Evolutionary conservation across 805 yeast genomes (phyloP), one percentile per base, ranked within the genome.

Genomic region (Saccharomyces kudriavzevii): DNA sequence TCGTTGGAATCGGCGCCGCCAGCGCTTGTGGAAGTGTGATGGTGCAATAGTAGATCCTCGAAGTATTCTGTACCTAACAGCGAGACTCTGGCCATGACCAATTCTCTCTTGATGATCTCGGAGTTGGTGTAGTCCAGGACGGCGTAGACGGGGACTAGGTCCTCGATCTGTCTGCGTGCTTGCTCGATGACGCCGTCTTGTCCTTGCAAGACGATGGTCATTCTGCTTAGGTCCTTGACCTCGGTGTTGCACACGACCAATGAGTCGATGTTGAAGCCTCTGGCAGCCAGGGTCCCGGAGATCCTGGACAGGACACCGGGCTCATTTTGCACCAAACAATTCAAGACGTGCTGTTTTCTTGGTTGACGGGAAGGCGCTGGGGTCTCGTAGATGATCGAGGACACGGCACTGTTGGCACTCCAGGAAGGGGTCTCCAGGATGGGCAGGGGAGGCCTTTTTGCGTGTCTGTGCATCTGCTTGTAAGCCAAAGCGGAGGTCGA

Each of bases 251-350:
- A 92, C 48, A 94, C 99, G 55, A 94, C 97, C 59, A 94, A 79
- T 10, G 98, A 92, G 71, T 94, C 99, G 66, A 94, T 94, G 76
- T 94, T 94, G 82, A 94, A 94, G 17, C 99, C 99, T 71, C 99
- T 81, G 43, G 97, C 98, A 40, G 99, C 99, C 61, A 94, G 79
- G 52, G 96, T 90, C 52, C 97, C 97, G 5, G 97, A 87, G 46
- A 94, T 88, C 52, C 92, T 82, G 35, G 96, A 85, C 64, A 94
- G 77, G 48, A 94, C 99, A 78, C 99, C 99, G 6, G 99, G 98
- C 74, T 94, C 99, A 72, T 94, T 92, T 74, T 94, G 98, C 17
- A 94, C 99, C 68, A 94, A 79, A 75, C 99, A 94, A 79, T 92
- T 94, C 69, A 94, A 78, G 47, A 94, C 95, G 64, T 94, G 99